A percentile compares a stretch with the other conserved stretches of the same genome.
Conservation (phyloP, 169 alveolate species). For the Cryptosporidium viatorum region DNA sequence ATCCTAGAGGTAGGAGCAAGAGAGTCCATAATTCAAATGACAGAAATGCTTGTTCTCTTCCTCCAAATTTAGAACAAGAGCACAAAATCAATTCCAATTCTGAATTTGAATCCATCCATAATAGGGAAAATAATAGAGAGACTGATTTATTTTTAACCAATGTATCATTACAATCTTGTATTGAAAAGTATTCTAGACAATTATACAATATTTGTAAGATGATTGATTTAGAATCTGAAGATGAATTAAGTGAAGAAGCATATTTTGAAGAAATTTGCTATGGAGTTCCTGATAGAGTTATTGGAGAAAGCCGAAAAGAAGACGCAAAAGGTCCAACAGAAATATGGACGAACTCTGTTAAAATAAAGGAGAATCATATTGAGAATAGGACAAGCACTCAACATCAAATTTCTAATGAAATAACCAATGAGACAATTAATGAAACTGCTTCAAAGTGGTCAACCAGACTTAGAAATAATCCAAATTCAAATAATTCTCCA, state of each 20-base stretch:
- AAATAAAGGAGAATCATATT: background rate
- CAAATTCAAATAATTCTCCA: background rate
- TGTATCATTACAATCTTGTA: background rate
- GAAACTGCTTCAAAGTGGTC: constrained; percentile 60
- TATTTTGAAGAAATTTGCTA: background rate
- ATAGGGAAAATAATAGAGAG: background rate
- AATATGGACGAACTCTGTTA: too few species aligned
- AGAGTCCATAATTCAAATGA: background rate
- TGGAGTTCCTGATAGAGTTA: background rate
- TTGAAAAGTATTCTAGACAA: constrained; percentile 25
- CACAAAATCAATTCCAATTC: background rate
- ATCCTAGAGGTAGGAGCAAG: background rate
- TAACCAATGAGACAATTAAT: constrained; percentile 20
- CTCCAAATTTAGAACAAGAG: constrained; percentile 6
- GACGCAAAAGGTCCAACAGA: background rate
- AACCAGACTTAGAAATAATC: constrained; percentile 14
- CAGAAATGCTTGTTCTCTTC: constrained; percentile 30
- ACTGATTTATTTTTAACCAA: constrained; percentile 29
- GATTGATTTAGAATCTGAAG: constrained; percentile 25
- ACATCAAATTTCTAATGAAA: constrained; percentile 8
- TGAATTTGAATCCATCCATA: background rate
- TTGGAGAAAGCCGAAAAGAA: background rate
- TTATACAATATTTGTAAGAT: constrained; percentile 33
- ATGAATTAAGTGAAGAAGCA: background rate
- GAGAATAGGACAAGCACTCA: background rate